phyloP scores from a whole-genome alignment of 192 early-diverging fungal species.

The Umbelopsis vinacea region DNA sequence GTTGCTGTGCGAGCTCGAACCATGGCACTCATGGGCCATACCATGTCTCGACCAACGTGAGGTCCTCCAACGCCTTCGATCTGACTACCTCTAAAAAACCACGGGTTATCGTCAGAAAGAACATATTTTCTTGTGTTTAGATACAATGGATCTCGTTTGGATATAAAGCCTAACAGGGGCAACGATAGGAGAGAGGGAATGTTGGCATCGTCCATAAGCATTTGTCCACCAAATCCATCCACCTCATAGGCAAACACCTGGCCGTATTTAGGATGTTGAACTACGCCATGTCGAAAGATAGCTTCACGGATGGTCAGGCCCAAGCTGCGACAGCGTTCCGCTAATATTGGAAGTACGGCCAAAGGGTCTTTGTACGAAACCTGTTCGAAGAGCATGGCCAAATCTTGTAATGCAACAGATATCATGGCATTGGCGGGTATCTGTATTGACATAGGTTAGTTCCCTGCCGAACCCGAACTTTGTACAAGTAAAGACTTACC shows the following conservation, averaged over 20 bases:
- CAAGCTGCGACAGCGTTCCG: constrained; percentile 9
- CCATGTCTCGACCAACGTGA: constrained; percentile 52
- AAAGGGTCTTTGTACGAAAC: constrained; percentile 41
- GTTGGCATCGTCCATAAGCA: constrained; percentile 77
- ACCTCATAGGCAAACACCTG: constrained; percentile 70
- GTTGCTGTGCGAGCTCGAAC: constrained; percentile 58
- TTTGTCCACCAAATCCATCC: constrained; percentile 68
- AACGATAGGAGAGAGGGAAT: constrained; percentile 65
- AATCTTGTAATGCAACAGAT: constrained; percentile 20
- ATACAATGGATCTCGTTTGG: constrained; percentile 54
- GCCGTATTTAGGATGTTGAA: constrained; percentile 56
- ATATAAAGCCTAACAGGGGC: constrained; percentile 64
- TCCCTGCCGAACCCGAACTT: constrained; percentile 41
- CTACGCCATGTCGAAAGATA: constrained; percentile 53
- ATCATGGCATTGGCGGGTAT: constrained; percentile 64
- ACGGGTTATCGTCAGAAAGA: constrained; percentile 67
- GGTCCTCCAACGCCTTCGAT: constrained; percentile 66
- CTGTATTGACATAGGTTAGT: constrained; percentile 19
- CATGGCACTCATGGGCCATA: constrained; percentile 73
- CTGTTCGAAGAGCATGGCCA: constrained; percentile 47
- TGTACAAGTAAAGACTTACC: constrained; percentile 37
- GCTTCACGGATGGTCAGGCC: constrained; percentile 49
- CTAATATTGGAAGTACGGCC: constrained; percentile 1
- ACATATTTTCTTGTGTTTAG: constrained; percentile 59
- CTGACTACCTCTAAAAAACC: constrained; percentile 60